Percentiles rank a stretch among this genome's conserved stretches.
Evolutionary conservation across 108 stramenopile species (phyloP).

Genomic region (Skeletonema grethae): DNA sequence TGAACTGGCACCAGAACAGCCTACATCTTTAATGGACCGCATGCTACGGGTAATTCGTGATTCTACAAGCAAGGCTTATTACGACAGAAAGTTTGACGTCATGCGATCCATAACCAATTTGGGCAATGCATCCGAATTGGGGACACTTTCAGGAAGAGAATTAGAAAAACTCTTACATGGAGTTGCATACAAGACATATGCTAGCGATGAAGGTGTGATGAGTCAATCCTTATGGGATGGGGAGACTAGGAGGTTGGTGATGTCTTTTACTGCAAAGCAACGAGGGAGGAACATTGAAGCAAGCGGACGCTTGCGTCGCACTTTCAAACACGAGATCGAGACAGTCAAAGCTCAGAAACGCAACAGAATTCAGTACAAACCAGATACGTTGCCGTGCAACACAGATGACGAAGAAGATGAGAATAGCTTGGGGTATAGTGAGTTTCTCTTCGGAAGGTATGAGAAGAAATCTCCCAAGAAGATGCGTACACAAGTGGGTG

Average conservation of each 20-base stretch:
- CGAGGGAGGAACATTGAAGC: not conserved
- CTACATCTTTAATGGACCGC: not conserved
- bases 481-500: not conserved
- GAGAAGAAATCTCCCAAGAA: not conserved
- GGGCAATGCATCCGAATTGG: slow-evolving; percentile 17
- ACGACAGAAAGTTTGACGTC: slow-evolving; percentile 16
- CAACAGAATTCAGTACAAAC: not conserved
- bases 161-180: slow-evolving; percentile 35
- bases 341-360: not conserved
- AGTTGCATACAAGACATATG: slow-evolving; percentile 29
- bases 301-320: not conserved
- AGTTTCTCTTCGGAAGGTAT: not conserved
- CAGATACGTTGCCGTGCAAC: not conserved
- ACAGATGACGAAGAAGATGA: not conserved
- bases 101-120: slow-evolving; percentile 22
- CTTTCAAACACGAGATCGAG: not conserved
- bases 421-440: not conserved
- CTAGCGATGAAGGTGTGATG: slow-evolving; percentile 30
- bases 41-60: not conserved
- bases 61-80: slow-evolving; percentile 11
- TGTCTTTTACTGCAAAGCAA: slow-evolving; percentile 33
- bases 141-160: slow-evolving; percentile 41
- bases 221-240: slow-evolving; percentile 23
- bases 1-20: not conserved
- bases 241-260: slow-evolving; percentile 13